Conservation (phyloP, 1,284 basidiomycete genomes). For the Irpex lacteus region DNA sequence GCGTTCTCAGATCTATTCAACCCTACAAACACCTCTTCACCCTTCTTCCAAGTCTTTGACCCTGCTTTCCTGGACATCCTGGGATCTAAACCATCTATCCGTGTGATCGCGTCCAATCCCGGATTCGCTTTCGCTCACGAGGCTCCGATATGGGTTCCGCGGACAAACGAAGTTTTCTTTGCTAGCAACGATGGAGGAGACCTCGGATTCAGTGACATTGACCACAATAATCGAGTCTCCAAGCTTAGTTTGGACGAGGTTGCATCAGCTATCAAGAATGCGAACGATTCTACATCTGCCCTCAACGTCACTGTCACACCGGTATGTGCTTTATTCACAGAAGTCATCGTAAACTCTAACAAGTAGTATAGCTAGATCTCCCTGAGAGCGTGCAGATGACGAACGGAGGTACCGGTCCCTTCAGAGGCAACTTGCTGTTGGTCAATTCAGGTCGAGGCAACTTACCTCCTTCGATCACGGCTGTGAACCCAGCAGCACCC, state of each 20-base stretch:
- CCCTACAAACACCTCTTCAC: conserved; percentile 42
- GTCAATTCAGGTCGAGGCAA: conserved; percentile 66
- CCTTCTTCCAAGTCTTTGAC: conserved; percentile 73
- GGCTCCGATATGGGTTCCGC: conserved; percentile 61
- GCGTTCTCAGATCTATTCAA: conserved; percentile 30
- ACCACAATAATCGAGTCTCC: conserved; percentile 41
- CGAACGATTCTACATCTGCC: conserved; percentile 27
- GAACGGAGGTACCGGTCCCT: conserved; percentile 74
- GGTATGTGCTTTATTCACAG: not conserved
- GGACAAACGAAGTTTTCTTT: conserved; percentile 57
- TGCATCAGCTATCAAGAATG: conserved; percentile 21
- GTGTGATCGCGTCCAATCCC: conserved; percentile 52
- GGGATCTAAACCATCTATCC: conserved; percentile 55
- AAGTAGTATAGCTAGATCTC: conserved; percentile 42
- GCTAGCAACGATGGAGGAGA: conserved; percentile 44
- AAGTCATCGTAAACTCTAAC: not conserved
- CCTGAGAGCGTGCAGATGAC: conserved; percentile 59
- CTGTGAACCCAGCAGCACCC: conserved; percentile 64
- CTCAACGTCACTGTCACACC: conserved; percentile 53
- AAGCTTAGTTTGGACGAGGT: conserved; percentile 37
- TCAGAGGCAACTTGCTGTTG: conserved; percentile 59
- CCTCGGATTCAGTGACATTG: conserved; percentile 40
- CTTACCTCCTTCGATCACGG: conserved; percentile 58
- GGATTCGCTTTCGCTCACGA: conserved; percentile 74
- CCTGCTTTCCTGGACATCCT: conserved; percentile 55